Percentiles rank a stretch among this genome's conserved stretches.
Conservation (phyloP, 1,139 yeast genomes). For the Pichia sp. region DNA sequence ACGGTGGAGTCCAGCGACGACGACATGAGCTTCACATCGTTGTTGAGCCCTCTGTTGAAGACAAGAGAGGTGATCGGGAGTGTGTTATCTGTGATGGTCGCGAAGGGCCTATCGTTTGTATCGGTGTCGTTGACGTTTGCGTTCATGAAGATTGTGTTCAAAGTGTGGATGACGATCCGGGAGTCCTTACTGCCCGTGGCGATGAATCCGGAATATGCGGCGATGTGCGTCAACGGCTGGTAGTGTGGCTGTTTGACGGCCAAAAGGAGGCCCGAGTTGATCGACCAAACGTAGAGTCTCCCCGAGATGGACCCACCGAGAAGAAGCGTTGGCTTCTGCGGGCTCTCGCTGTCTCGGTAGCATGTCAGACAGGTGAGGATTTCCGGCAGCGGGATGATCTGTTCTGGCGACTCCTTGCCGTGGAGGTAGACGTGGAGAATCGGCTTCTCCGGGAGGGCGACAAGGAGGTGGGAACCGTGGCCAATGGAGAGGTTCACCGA, state of each 20-base stretch:
- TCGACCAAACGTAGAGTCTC: slow-evolving; percentile 78
- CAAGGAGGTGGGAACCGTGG: slow-evolving; percentile 42
- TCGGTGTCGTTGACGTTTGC: slow-evolving; percentile 24
- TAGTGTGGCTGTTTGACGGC: slow-evolving; percentile 80
- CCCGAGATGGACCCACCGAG: slow-evolving; percentile 68
- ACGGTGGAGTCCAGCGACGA: slow-evolving; percentile 74
- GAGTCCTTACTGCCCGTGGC: slow-evolving; percentile 81
- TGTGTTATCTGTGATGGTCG: slow-evolving; percentile 68
- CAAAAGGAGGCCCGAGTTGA: slow-evolving; percentile 70
- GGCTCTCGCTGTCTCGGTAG: slow-evolving; percentile 30
- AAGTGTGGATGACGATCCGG: slow-evolving; percentile 70
- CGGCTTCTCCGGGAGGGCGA: slow-evolving; percentile 67
- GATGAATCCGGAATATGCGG: slow-evolving; percentile 62
- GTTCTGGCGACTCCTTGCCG: slow-evolving; percentile 79
- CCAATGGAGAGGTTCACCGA: slow-evolving; percentile 42
- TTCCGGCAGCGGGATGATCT: slow-evolving; percentile 83
- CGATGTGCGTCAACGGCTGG: slow-evolving; percentile 61
- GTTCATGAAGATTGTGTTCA: slow-evolving; percentile 54
- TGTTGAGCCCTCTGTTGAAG: slow-evolving; percentile 47
- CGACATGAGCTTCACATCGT: slow-evolving; percentile 65
- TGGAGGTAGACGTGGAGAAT: slow-evolving; percentile 67
- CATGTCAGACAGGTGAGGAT: slow-evolving; percentile 54
- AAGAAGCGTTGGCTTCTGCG: slow-evolving; percentile 12
- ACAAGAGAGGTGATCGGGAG: slow-evolving; percentile 64
- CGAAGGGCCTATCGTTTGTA: slow-evolving; percentile 37